Percentiles rank a stretch among this genome's conserved stretches.
Evolutionary conservation across 345 rosid species (phyloP).

Genomic region (Hibiscus tridactylites): DNA sequence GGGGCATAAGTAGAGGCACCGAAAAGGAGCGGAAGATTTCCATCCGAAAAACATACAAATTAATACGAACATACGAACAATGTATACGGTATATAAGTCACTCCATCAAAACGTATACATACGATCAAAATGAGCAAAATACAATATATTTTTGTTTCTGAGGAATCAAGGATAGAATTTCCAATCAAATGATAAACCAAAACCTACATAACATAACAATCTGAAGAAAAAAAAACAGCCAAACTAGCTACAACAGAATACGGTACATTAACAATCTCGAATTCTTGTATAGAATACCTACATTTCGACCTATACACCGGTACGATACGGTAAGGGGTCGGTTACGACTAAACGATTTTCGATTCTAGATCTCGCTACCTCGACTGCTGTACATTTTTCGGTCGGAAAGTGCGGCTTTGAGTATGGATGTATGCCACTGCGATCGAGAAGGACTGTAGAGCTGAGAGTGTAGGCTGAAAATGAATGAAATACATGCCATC

Average conservation of each 20-base stretch:
- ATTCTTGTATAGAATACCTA: slow-evolving; percentile 19
- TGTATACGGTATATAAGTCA: too few relatives aligned
- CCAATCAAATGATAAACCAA: slow-evolving; percentile 8
- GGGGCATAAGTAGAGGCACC: too few relatives aligned
- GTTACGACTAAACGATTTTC: slow-evolving; percentile 22
- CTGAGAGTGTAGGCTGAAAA: slow-evolving; percentile 57
- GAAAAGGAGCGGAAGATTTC: too few relatives aligned
- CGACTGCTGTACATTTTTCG: slow-evolving; percentile 36
- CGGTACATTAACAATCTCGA: neutral
- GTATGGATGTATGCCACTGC: slow-evolving; percentile 75
- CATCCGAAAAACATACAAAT: too few relatives aligned
- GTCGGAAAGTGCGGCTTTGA: slow-evolving; percentile 43
- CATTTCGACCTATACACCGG: slow-evolving; percentile 20
- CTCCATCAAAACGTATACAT: too few relatives aligned
- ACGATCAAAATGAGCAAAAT: too few relatives aligned
- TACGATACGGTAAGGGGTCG: neutral
- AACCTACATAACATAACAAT: slow-evolving; percentile 6
- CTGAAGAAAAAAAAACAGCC: neutral
- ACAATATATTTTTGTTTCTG: neutral
- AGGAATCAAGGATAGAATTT: slow-evolving; percentile 13
- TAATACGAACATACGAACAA: too few relatives aligned
- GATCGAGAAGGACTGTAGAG: slow-evolving; percentile 69
- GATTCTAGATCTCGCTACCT: slow-evolving; percentile 17
- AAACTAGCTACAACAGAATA: slow-evolving; percentile 9
- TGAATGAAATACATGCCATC: slow-evolving; percentile 68